Conservation (phyloP, 371 early-diverging fungal genomes). For the Apophysomyces trapeziformis region DNA sequence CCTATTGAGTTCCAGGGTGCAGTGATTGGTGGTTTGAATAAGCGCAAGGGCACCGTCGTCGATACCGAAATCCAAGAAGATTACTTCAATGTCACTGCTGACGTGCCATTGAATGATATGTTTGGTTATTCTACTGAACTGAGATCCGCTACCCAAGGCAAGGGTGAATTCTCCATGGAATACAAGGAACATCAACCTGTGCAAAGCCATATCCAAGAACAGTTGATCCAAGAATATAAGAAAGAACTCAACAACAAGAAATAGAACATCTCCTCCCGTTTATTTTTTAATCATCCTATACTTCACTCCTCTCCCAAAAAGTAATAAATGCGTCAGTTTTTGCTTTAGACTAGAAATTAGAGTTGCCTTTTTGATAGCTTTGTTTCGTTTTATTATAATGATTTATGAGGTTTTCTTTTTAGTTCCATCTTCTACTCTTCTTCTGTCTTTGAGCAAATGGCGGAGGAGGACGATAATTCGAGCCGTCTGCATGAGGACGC, state of each 20-base stretch:
- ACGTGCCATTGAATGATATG: slow-evolving; percentile 96
- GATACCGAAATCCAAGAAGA: slow-evolving; percentile 96
- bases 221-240: slow-evolving; percentile 83
- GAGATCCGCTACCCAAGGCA: slow-evolving; percentile 93
- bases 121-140: slow-evolving; percentile 97
- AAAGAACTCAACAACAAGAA: slow-evolving; percentile 33
- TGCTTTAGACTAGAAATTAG: not conserved
- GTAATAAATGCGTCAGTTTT: not conserved
- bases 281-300: slow-evolving; percentile 1
- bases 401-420: not conserved
- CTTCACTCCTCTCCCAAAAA: not conserved
- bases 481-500: slow-evolving; percentile 11
- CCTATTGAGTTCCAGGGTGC: slow-evolving; percentile 96
- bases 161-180: slow-evolving; percentile 99
- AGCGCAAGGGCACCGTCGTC: slow-evolving; percentile 94
- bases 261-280: slow-evolving; percentile 12
- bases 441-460: slow-evolving; percentile 21
- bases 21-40: slow-evolving; percentile 92
- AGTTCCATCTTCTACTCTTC: slow-evolving; percentile 10
- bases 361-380: not conserved
- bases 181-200: slow-evolving; percentile 92
- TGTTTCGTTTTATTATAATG: not conserved
- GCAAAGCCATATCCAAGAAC: slow-evolving; percentile 77
- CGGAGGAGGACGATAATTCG: slow-evolving; percentile 30
- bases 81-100: slow-evolving; percentile 83